Conservation (phyloP, 495 filamentous ascomycete genomes). For the Haplographium delicatum region DNA sequence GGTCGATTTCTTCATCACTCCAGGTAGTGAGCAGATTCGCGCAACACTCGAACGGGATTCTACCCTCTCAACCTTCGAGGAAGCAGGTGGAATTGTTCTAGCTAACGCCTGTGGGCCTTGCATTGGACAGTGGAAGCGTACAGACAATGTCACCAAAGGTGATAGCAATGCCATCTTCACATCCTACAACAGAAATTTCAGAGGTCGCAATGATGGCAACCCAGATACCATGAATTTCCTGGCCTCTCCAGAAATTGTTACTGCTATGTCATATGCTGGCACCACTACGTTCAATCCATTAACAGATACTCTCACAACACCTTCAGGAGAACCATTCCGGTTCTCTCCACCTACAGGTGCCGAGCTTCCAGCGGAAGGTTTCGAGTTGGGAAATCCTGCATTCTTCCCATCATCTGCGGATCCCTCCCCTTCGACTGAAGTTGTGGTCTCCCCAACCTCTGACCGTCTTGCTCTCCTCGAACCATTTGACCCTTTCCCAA, state of each 20-base stretch:
- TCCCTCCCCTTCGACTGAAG: slow-evolving; percentile 58
- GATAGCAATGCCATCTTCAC: slow-evolving; percentile 93
- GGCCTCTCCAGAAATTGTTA: slow-evolving; percentile 92
- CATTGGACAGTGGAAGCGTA: slow-evolving; percentile 94
- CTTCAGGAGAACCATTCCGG: slow-evolving; percentile 76
- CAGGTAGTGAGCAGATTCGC: slow-evolving; percentile 93
- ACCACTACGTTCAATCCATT: slow-evolving; percentile 94
- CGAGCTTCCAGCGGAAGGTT: slow-evolving; percentile 72
- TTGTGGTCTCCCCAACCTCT: slow-evolving; percentile 78
- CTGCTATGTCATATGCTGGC: slow-evolving; percentile 89
- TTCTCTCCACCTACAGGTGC: slow-evolving; percentile 77
- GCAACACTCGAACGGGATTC: slow-evolving; percentile 84
- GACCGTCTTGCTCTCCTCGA: slow-evolving; percentile 86
- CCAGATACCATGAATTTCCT: slow-evolving; percentile 97
- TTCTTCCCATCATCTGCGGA: slow-evolving; percentile 67
- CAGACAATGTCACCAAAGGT: slow-evolving; percentile 74
- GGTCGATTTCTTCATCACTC: slow-evolving; percentile 90
- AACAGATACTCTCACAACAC: slow-evolving; percentile 76
- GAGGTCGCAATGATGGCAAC: slow-evolving; percentile 94
- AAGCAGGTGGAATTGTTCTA: slow-evolving; percentile 81
- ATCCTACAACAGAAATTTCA: slow-evolving; percentile 98
- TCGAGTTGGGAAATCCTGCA: slow-evolving; percentile 69
- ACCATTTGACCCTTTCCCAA: slow-evolving; percentile 82
- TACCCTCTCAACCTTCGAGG: slow-evolving; percentile 78
- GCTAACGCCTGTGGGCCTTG: slow-evolving; percentile 82